A percentile compares a stretch with the other conserved stretches of the same genome.
phyloP scores from a whole-genome alignment of 192 early-diverging fungal genomes.

The Nowakowskiella sp. region DNA sequence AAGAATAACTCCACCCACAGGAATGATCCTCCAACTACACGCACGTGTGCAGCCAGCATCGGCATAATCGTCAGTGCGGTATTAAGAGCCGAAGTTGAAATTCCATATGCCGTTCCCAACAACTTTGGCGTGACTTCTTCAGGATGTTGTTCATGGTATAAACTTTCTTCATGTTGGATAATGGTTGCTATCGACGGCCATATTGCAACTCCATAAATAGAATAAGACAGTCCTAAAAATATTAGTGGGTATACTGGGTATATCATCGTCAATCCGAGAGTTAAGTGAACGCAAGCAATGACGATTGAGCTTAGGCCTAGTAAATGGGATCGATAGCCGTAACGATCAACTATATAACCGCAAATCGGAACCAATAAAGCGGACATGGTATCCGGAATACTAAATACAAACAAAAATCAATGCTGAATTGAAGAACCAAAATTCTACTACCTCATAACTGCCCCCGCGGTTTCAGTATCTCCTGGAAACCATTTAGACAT shows the following conservation, averaged over 20 bases:
- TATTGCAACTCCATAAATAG: constrained; percentile 54
- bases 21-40: constrained; percentile 32
- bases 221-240: constrained; percentile 48
- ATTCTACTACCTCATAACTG: constrained; percentile 38
- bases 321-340: constrained; percentile 41
- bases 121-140: constrained; percentile 6
- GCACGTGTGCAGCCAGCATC: constrained; percentile 34
- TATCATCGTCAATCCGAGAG: constrained; percentile 38
- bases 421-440: background rate
- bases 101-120: constrained; percentile 42
- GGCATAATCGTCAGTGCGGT: constrained; percentile 41
- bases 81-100: constrained; percentile 38
- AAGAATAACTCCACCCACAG: constrained; percentile 38
- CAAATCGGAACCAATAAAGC: constrained; percentile 49
- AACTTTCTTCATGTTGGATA: constrained; percentile 38
- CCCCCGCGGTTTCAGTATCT: constrained; percentile 40
- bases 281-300: constrained; percentile 45
- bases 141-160: background rate
- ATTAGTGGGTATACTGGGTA: constrained; percentile 46
- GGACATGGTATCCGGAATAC: constrained; percentile 56
- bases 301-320: constrained; percentile 44
- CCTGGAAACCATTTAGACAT: constrained; percentile 49
- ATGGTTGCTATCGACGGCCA: constrained; percentile 55
- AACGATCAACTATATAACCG: constrained; percentile 50
- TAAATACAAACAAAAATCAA: constrained; percentile 14